Evolutionary conservation across 2,329 filamentous ascomycete genomes (phyloP).

Genomic region (Diaporthe citri): DNA sequence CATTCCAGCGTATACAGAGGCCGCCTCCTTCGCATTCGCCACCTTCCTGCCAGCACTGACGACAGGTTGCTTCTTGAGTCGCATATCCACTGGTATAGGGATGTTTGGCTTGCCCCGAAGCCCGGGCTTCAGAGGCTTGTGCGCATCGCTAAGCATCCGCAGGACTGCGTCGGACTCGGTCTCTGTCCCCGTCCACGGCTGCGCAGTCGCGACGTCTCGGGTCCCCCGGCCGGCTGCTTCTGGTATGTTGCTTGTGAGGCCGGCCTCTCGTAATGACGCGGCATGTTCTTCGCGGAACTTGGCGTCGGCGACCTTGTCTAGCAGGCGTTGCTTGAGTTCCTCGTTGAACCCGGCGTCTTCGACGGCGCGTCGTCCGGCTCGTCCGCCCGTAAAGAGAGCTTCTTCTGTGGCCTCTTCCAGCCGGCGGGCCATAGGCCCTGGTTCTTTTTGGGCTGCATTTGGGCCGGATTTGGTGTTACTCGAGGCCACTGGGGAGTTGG

Average conservation of each 20-base stretch:
- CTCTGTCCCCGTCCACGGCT: constrained; percentile 85
- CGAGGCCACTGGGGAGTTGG: neutral
- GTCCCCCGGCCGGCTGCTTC: constrained; percentile 76
- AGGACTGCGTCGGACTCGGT: constrained; percentile 79
- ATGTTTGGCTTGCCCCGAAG: constrained; percentile 61
- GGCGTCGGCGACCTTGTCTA: constrained; percentile 68
- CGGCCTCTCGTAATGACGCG: constrained; percentile 61
- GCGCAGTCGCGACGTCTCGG: constrained; percentile 74
- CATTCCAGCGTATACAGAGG: constrained; percentile 63
- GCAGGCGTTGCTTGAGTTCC: constrained; percentile 70
- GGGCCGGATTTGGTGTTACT: neutral
- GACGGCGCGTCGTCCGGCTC: constrained; percentile 69
- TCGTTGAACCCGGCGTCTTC: constrained; percentile 74
- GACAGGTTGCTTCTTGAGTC: constrained; percentile 56
- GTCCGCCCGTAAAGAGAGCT: constrained; percentile 69
- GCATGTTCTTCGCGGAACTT: constrained; percentile 66
- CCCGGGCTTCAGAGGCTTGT: constrained; percentile 73
- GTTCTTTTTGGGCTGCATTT: constrained; percentile 42
- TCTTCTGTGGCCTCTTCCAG: constrained; percentile 75
- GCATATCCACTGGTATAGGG: constrained; percentile 65
- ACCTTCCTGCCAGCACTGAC: constrained; percentile 60
- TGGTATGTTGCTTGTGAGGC: constrained; percentile 52
- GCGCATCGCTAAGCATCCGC: constrained; percentile 86
- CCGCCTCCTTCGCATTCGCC: constrained; percentile 69
- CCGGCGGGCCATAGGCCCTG: constrained; percentile 66